A percentile compares a stretch with the other conserved stretches of the same genome.
phyloP scores from a whole-genome alignment of 148 eudicot genomes.

The Fagopyrum homotropicum region DNA sequence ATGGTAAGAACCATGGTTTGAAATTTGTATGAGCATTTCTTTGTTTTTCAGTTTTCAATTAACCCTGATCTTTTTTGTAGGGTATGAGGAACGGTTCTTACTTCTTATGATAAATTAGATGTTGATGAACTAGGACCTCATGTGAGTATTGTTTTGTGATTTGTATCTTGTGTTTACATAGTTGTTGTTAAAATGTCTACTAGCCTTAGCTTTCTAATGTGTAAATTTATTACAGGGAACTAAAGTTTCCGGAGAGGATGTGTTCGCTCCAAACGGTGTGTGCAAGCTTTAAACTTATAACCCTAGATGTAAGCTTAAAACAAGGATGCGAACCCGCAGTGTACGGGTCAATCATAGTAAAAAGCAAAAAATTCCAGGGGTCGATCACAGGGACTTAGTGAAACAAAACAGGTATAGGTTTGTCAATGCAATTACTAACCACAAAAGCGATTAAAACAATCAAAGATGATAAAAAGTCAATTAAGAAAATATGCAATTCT shows the following conservation, averaged over 20 bases:
- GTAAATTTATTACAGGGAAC: slow-evolving; percentile 50
- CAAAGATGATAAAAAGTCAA: no score
- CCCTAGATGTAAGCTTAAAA: no score
- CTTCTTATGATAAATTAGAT: slow-evolving; percentile 72
- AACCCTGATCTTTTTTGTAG: slow-evolving; percentile 23
- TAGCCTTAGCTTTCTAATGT: neutral
- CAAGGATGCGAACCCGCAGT: no score
- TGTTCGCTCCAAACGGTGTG: no score
- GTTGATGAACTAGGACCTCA: slow-evolving; percentile 99
- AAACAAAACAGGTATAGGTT: no score
- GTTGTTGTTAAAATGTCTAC: neutral
- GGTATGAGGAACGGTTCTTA: slow-evolving; percentile 95
- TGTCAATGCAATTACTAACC: no score
- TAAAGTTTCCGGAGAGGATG: slow-evolving; percentile 95
- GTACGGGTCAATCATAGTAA: no score
- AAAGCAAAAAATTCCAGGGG: no score
- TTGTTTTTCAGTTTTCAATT: neutral
- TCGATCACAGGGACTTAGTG: no score
- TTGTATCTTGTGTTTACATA: neutral
- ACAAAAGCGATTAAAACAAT: no score
- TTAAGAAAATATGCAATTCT: no score
- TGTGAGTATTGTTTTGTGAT: slow-evolving; percentile 33
- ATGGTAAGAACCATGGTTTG: slow-evolving; percentile 43
- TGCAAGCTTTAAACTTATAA: no score
- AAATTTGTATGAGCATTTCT: neutral